These are phyloP conservation scores for Eutrema heterophyllum DNA, from an alignment of 345 rosid genomes.

Conservation along the genomic window DNA sequence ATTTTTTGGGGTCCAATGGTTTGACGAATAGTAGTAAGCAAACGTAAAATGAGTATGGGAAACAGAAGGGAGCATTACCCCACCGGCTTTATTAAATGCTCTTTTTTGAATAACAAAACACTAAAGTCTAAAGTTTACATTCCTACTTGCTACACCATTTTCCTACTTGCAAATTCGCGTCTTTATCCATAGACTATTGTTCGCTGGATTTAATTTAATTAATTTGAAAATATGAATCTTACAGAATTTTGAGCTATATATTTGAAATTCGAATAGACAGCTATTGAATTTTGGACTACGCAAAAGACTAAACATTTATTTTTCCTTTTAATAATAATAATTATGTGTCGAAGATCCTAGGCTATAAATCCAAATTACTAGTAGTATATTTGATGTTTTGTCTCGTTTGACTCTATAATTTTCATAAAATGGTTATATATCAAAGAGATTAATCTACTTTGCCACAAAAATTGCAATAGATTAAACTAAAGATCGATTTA, in stretches of 20 bases:
- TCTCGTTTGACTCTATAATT: background rate
- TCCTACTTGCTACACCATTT: slow-evolving; percentile 24
- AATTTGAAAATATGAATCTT: background rate
- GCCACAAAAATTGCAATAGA: background rate
- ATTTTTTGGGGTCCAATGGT: slow-evolving; percentile 7
- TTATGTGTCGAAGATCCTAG: background rate
- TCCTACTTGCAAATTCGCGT: background rate
- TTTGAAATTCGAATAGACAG: background rate
- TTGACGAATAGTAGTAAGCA: slow-evolving; percentile 10
- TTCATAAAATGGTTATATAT: background rate
- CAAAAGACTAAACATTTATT: too few species aligned
- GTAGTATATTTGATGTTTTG: background rate
- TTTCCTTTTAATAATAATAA: too few species aligned
- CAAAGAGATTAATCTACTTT: background rate
- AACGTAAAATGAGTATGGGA: slow-evolving; percentile 19
- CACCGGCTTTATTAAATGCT: slow-evolving; percentile 16
- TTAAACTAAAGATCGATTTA: background rate
- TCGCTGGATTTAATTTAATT: background rate
- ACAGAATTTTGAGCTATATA: background rate
- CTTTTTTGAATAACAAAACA: slow-evolving; percentile 6
- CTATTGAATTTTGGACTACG: background rate
- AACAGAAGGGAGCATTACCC: slow-evolving; percentile 23
- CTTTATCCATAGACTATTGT: background rate
- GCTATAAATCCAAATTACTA: background rate
- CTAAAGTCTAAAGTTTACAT: slow-evolving; percentile 12